These are phyloP conservation scores for Erythrobasidium hasegawianum DNA, from an alignment of 1,284 basidiomycete species.

Conservation along the genomic window DNA sequence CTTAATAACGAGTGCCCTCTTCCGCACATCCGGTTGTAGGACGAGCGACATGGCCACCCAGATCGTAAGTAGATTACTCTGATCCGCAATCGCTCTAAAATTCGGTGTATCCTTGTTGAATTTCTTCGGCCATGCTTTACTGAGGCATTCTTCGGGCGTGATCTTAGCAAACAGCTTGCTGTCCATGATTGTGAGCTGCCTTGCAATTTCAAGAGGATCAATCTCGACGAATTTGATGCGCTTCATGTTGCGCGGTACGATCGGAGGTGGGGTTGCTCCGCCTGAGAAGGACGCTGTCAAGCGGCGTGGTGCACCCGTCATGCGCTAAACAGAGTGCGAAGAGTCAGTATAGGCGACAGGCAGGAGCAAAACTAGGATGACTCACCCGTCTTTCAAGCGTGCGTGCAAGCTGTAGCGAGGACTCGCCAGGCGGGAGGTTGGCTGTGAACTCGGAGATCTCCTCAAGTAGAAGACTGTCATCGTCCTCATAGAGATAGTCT, in stretches of 20 bases:
- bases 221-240: constrained; percentile 81
- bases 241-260: constrained; percentile 68
- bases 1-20: constrained; percentile 77
- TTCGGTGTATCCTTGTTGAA: constrained; percentile 56
- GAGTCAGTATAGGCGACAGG: no score
- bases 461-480: constrained; percentile 45
- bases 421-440: constrained; percentile 44
- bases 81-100: constrained; percentile 84
- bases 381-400: constrained; percentile 48
- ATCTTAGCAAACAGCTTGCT: constrained; percentile 82
- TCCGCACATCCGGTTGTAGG: constrained; percentile 76
- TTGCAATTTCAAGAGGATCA: constrained; percentile 83
- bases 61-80: constrained; percentile 74
- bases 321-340: no score
- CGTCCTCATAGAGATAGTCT: constrained; percentile 50
- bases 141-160: constrained; percentile 83
- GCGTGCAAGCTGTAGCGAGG: constrained; percentile 47
- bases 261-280: constrained; percentile 60
- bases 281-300: constrained; percentile 24
- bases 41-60: constrained; percentile 93
- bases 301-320: constrained; percentile 23
- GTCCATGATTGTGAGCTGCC: constrained; percentile 92
- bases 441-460: constrained; percentile 48
- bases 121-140: constrained; percentile 50
- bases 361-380: no score